A percentile compares a stretch with the other conserved stretches of the same genome.
These are phyloP conservation scores for Globisporangium iwayamae DNA, from an alignment of 352 stramenopile species.

Conservation along the genomic window DNA sequence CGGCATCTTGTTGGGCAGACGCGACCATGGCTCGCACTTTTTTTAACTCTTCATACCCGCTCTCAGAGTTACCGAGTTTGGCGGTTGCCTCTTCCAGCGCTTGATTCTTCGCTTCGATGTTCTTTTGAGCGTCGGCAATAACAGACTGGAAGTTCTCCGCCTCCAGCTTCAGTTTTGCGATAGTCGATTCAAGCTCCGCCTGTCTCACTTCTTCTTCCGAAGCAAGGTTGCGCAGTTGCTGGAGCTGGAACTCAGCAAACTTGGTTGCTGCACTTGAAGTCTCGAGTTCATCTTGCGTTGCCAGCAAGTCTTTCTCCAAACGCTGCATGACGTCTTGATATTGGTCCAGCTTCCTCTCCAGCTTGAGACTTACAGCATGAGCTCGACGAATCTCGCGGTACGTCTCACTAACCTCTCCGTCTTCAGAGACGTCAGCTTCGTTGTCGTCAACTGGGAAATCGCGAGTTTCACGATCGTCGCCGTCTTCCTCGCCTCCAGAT, in stretches of 20 bases:
- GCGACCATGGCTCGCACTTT: constrained; percentile 1
- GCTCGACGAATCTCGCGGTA: constrained; percentile 63
- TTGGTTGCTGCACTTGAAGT: constrained; percentile 73
- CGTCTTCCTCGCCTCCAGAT: constrained; percentile 30
- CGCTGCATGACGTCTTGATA: constrained; percentile 73
- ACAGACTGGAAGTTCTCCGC: constrained; percentile 13
- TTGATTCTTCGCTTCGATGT: constrained; percentile 7
- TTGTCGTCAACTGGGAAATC: constrained; percentile 35
- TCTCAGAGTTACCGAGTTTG: background rate
- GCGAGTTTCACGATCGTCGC: constrained; percentile 30
- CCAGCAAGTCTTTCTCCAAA: constrained; percentile 58
- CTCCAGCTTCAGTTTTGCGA: constrained; percentile 21
- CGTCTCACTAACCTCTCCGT: constrained; percentile 31
- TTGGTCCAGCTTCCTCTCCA: constrained; percentile 67
- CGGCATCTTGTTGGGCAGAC: constrained; percentile 8
- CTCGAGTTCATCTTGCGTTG: constrained; percentile 73
- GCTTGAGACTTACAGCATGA: constrained; percentile 45
- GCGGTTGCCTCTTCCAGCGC: constrained; percentile 11
- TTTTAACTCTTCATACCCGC: constrained; percentile 6
- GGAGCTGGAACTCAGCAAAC: constrained; percentile 78
- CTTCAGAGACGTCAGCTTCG: constrained; percentile 30
- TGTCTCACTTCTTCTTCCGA: constrained; percentile 47
- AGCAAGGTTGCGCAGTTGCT: constrained; percentile 58
- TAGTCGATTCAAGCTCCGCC: constrained; percentile 19
- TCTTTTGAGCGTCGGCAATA: constrained; percentile 4